Evolutionary conservation across 805 yeast species (phyloP), one percentile per base, ranked within the genome.

Genomic region (Monosporozyma solicola): DNA sequence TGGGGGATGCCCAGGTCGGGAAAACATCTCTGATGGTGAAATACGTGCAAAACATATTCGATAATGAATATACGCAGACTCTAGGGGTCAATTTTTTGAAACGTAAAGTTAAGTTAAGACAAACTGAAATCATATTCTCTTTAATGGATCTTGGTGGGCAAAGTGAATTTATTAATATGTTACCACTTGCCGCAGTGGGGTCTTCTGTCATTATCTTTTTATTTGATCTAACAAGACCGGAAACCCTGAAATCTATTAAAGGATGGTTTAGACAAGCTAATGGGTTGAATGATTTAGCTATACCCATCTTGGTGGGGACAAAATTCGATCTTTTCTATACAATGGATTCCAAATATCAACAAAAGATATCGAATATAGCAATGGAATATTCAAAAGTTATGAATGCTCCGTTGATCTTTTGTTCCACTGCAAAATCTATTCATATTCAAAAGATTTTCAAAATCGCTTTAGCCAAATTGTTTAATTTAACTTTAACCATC

Each of bases 61-160:
- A 89, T 65, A 92, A 88, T 62, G 89, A 85, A 56, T 92, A 91
- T 65, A 88, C 90, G 51, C 97, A 89, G 68, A 91, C 98, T 0
- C 73, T 88, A 51, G 98, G 98, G 5, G 97, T 92, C 53, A 91
- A 92, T 64, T 91, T 87, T 69, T 84, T 92, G 87, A 97, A 92
- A 65, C 84, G 89, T 59, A 83, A 85, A 55, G 85, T 91, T 29
- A 83, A 81, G 55, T 83, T 91, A 51, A 82, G 89, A 53, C 83
- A 86, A 55, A 90, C 96, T 3, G 88, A 87, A 57, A 87, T 91
- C 52, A 84, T 92, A 41, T 92, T 91, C 65, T 83, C 92, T 31
- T 84, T 91, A 27, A 91, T 96, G 95, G 98, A 91, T 68, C 72
- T 91, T 11, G 98, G 98, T 24, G 98, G 98, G 0, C 95, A 90